Conservation (phyloP, 345 rosid genomes). For the Syzygium aqueum region DNA sequence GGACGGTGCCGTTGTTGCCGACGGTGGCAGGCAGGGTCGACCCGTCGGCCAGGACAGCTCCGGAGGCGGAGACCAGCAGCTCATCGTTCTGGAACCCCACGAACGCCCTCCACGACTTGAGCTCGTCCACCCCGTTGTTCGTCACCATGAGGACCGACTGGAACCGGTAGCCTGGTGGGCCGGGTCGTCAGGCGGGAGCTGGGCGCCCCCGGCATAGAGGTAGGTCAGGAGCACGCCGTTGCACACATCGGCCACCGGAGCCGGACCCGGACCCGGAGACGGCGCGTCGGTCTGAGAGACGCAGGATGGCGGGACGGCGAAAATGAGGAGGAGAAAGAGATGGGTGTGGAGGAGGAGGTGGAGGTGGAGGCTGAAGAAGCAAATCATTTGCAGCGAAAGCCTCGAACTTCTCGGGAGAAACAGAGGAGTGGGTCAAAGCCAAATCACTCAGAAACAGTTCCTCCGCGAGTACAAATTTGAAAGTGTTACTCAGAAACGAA, state of each 20-base stretch:
- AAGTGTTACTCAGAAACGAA: background rate
- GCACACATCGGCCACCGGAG: slow-evolving; percentile 22
- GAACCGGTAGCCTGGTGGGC: slow-evolving; percentile 75
- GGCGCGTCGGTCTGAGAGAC: slow-evolving; percentile 23
- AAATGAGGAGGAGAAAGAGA: background rate
- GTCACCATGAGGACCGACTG: slow-evolving; percentile 63
- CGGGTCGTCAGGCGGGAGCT: slow-evolving; percentile 50
- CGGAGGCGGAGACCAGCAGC: slow-evolving; percentile 59
- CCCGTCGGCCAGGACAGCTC: slow-evolving; percentile 70
- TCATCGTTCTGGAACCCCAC: slow-evolving; percentile 69
- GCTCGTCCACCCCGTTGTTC: slow-evolving; percentile 59
- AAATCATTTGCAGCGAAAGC: background rate
- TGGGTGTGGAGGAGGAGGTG: background rate
- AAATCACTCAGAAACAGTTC: background rate
- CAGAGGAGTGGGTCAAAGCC: background rate
- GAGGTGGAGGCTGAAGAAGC: background rate
- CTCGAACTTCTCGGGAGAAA: background rate
- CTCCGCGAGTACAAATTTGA: background rate
- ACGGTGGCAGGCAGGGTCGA: slow-evolving; percentile 51
- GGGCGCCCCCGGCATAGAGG: slow-evolving; percentile 29
- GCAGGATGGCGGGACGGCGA: background rate
- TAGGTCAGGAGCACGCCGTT: slow-evolving; percentile 67
- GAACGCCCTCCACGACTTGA: slow-evolving; percentile 66
- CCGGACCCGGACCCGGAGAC: slow-evolving; percentile 25
- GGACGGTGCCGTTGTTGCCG: slow-evolving; percentile 69